Percentiles rank a stretch among this genome's conserved stretches.
Conservation (phyloP, 2,329 filamentous ascomycete species). For the Fusarium temperatum region DNA sequence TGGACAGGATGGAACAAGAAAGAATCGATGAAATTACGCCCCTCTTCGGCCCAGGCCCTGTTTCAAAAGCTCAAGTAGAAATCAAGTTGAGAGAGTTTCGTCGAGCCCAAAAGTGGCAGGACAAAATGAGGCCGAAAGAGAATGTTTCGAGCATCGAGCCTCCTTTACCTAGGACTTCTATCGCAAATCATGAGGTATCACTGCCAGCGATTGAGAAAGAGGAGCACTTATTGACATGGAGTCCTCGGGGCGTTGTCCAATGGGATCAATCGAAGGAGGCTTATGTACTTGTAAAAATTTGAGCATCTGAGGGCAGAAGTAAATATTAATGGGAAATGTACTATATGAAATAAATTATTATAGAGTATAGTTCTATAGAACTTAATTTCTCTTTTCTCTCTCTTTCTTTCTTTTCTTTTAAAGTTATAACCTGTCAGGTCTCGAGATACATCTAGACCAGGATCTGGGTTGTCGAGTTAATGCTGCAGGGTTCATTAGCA, state of each 20-base stretch:
- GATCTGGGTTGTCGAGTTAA: too few species aligned
- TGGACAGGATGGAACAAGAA: not conserved
- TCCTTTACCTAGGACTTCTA: not conserved
- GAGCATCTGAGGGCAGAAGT: too few species aligned
- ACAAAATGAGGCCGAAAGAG: not conserved
- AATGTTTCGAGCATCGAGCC: fast-evolving
- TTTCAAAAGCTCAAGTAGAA: not conserved
- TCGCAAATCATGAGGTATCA: not conserved
- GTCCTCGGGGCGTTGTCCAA: not conserved
- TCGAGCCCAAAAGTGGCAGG: not conserved
- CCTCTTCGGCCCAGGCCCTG: too few species aligned
- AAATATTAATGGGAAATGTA: too few species aligned
- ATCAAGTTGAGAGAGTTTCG: not conserved
- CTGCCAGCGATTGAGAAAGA: not conserved
- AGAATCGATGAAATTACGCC: fast-evolving
- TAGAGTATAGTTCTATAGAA: too few species aligned
- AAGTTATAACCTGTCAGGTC: too few species aligned
- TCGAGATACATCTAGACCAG: not conserved
- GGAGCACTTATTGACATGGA: not conserved
- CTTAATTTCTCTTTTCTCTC: too few species aligned
- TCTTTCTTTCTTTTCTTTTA: not conserved
- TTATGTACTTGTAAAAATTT: not conserved
- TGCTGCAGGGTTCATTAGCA: not conserved
- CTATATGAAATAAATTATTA: too few species aligned
- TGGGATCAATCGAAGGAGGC: not conserved